Percentiles rank a stretch among this genome's conserved stretches.
Evolutionary conservation across 1,284 basidiomycete species (phyloP).

Genomic region (Stereum hirsutum): DNA sequence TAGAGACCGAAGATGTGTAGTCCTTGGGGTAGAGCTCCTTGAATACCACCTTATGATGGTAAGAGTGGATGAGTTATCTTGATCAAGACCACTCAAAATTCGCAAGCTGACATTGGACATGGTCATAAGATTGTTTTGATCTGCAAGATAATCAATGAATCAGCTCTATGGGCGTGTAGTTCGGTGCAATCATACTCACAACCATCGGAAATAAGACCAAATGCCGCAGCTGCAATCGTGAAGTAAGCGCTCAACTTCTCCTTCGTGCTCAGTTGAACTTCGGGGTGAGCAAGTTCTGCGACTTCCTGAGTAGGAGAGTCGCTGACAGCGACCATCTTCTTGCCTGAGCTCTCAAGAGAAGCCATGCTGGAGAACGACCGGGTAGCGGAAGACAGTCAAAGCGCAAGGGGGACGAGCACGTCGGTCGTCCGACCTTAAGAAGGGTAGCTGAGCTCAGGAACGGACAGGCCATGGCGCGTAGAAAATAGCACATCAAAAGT

Average conservation of each 20-base stretch:
- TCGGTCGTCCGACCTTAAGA: too few relatives aligned
- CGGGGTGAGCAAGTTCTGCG: too few relatives aligned
- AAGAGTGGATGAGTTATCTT: conserved; percentile 6
- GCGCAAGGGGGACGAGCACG: too few relatives aligned
- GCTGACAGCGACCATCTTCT: too few relatives aligned
- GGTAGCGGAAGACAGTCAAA: too few relatives aligned
- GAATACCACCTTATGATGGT: conserved; percentile 41
- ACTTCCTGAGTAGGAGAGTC: too few relatives aligned
- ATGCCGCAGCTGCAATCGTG: conserved; percentile 54
- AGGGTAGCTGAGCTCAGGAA: too few relatives aligned
- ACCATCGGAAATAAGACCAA: conserved; percentile 64
- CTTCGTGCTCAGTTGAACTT: conserved; percentile 17
- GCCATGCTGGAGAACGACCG: too few relatives aligned
- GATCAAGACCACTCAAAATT: background rate
- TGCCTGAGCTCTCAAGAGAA: too few relatives aligned
- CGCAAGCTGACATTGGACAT: conserved; percentile 60
- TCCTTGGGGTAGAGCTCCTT: conserved; percentile 47
- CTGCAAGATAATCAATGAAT: conserved; percentile 20
- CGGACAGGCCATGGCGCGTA: too few relatives aligned
- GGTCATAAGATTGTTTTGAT: conserved; percentile 64
- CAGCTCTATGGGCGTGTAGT: conserved; percentile 1
- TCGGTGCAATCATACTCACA: conserved; percentile 28
- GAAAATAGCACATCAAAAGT: too few relatives aligned
- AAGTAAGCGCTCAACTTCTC: conserved; percentile 46
- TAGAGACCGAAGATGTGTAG: conserved; percentile 56